Evolutionary conservation across 495 filamentous ascomycete species (phyloP).

Genomic region (Bathelium albidoporum): DNA sequence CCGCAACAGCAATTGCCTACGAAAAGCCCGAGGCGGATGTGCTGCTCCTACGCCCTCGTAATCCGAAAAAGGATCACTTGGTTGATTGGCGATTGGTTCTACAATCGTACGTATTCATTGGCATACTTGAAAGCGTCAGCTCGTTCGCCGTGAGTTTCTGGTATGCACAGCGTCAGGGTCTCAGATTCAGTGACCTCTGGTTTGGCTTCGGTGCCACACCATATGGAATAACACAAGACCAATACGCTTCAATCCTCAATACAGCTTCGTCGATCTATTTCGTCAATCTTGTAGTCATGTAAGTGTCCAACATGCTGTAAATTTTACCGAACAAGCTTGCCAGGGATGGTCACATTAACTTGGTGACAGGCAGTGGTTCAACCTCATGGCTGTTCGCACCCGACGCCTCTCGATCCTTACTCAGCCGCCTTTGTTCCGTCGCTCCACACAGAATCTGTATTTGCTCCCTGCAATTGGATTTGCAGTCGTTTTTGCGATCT

Average conservation of each 20-base stretch:
- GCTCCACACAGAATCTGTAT: conserved; percentile 45
- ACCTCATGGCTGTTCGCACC: conserved; percentile 53
- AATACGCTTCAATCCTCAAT: conserved; percentile 39
- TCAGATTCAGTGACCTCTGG: conserved; percentile 48
- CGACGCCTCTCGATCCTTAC: conserved; percentile 54
- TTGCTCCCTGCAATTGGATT: conserved; percentile 57
- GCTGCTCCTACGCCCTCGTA: conserved; percentile 48
- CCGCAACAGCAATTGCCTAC: conserved; percentile 57
- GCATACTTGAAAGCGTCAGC: conserved; percentile 46
- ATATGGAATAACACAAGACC: conserved; percentile 36
- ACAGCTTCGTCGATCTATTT: conserved; percentile 60
- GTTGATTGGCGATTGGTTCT: conserved; percentile 55
- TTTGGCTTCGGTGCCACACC: conserved; percentile 49
- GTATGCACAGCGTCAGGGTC: conserved; percentile 49
- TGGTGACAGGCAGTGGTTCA: conserved; percentile 49
- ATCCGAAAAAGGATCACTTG: conserved; percentile 49
- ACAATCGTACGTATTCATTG: conserved; percentile 54
- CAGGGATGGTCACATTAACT: conserved; percentile 15
- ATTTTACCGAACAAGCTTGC: conserved; percentile 21
- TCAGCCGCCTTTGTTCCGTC: conserved; percentile 23
- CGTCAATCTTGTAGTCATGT: conserved; percentile 60
- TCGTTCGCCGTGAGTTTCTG: conserved; percentile 58
- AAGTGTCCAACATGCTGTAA: conserved; percentile 13
- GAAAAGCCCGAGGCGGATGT: conserved; percentile 64
- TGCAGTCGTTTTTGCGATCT: conserved; percentile 49